Evolutionary conservation across 2,329 filamentous ascomycete genomes (phyloP), one percentile per base, ranked within the genome.

Genomic region (Neocatenulostroma microsporum): DNA sequence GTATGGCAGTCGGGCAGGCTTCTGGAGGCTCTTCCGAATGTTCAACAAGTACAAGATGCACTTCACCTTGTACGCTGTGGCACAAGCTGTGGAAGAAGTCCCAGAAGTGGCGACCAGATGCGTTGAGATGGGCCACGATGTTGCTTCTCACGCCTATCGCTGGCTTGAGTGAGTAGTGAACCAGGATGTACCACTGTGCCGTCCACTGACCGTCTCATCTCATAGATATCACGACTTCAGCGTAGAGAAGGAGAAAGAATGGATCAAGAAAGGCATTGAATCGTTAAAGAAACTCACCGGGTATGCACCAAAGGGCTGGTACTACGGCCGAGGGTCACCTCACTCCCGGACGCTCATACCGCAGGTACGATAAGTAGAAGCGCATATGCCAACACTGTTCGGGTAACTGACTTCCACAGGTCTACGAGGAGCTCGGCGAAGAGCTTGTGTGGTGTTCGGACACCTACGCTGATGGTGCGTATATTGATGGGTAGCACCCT

Each of bases 381-480:
- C 13, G n/a, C n/a, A n/a, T n/a, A n/a, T 30, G 28, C 12, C 13
- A 10, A 9, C 17, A n/a, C 6, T 14, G 30, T 21, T 14, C 9
- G 15, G 8, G 3, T 32, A 21, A n/a, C n/a, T n/a, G n/a, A n/a
- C n/a, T n/a, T 6, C 5, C 8, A 20, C 10, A 35, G 33, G 20
- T 37, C 4, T 73, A 70, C 49, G 63, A 70, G 44, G 71, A 74
- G 49, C 65, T 73, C 59, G 69, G 68, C 3, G 63, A 68, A 37
- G 61, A 64, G 35, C 61, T 75, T 0, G 52, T 71, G 0, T 76
- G 70, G 68, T 60, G 63, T 14, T 61, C 58, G 12, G 72, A 76
- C 42, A 63, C 63, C 0, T 76, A 74, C 42, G 69, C 69, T 5
- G 72, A 75, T 41, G n/a, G n/a, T n/a, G n/a, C n/a, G n/a, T n/a